Evolutionary conservation across 2,329 filamentous ascomycete genomes (phyloP), one percentile per base, ranked within the genome.

Genomic region (Allantophomopsis lycopodina): DNA sequence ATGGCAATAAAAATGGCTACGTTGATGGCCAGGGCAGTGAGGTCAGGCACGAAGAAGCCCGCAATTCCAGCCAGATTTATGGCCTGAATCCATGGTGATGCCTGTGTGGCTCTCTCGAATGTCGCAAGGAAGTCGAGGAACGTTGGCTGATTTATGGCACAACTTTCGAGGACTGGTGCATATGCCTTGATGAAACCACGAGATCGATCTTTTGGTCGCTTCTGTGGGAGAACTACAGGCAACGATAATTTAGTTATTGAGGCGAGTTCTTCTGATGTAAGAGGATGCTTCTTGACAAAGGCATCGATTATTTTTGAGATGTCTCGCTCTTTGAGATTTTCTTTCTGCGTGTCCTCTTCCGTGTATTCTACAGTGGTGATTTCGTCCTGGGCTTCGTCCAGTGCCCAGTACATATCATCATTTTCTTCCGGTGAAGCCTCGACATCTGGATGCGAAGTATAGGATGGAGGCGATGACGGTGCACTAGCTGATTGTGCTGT

Each of bases 141-240:
- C 0, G 60, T 60, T 3, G 56, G 51, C 48, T 72, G 61, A 39
- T 65, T 60, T 43, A 74, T 67, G 2, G 63, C 66, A 12, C 55
- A 54, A 11, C 60, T 48, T n/a, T 54, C 56, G 0, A 75, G 57
- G 1, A 65, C 50, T 0, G 69, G 69, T 0, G 69, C 60, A 48
- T 73, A 73, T 0, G 66, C 69, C n/a, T 63, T 60, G 3, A 72
- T 55, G 45, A 73, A 73, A 0, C 69, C 71, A 11, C 69, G 59
- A 1, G 54, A 49, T 38, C 65, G 65, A 23, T 61, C 57, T 21
- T 62, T 58, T 1, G 70, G 69, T 10, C 71, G 61, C 2, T 69
- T 55, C 42, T 74, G 71, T 0, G 68, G 66, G 3, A 74, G 50
- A 16, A 73, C 62, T 16, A 73, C 64, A 0, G 68, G 67, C 37